Base-by-base conservation (phyloP, 257 asterid species). In the Salvia miltiorrhiza region DNA sequence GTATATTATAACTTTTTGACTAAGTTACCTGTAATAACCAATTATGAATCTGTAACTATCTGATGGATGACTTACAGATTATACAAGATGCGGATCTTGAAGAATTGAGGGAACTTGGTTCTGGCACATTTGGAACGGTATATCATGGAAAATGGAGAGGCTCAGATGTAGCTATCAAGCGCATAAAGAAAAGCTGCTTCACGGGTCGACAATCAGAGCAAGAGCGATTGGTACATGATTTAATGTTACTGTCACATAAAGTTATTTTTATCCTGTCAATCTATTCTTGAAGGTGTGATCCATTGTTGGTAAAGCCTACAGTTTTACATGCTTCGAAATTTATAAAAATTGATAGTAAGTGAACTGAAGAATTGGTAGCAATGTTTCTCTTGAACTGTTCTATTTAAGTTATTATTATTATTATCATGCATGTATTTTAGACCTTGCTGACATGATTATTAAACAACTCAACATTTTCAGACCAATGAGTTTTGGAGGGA, bases 161-260 rank as follows among this genome's bases (percentile, higher is more conserved):
- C 78, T 84, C 96, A 0, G 97, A 90, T 82, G 97, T 90, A 20
- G 97, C 96, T 52, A 91, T 91, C 66, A 91, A 91, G 77, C 85
- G 97, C 50, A 91, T 91, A 69, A 91, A 88, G 74, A 85, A 87
- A 68, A 84, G 86, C 76, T 91, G 97, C 79, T 88, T 91, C 75
- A 80, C 85, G 44, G 95, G 94, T 45, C 86, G 90, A 63, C 88
- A 82, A 67, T 88, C 97, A 10, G 97, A 91, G 80, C 97, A 88
- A 79, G 97, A 88, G 81, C 81, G 89, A 77, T 74, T 85, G 92
- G 96, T 88, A 81, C 71, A 28, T 57, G 21, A 21, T 79, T 43
- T 55, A 65, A 17, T 21, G 21, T 48, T 61, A 37, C 43, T 23
- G 39, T 21, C 54, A 17, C 72, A 8, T 21, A 39, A 26, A 30